Conservation (phyloP, 2,329 filamentous ascomycete species). For the Pseudocercospora crystallina region DNA sequence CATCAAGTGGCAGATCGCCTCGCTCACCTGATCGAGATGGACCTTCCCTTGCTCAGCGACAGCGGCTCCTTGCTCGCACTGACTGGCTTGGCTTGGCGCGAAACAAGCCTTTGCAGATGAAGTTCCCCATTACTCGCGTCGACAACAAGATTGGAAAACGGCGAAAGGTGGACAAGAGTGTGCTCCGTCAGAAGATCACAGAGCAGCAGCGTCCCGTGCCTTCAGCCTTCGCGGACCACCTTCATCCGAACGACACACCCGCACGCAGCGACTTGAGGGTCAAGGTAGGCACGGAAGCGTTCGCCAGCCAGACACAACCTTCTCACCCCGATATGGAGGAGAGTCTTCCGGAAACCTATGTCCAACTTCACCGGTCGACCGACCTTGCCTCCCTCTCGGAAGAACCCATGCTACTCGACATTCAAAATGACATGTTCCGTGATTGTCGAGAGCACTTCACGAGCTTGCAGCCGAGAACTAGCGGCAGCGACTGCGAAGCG, state of each 20-base stretch:
- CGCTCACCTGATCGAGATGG: too few species aligned
- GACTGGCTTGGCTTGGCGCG: slow-evolving; percentile 35
- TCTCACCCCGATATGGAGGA: slow-evolving; percentile 9
- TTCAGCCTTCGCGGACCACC: too few species aligned
- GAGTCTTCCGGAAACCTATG: too few species aligned
- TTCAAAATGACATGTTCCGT: slow-evolving; percentile 26
- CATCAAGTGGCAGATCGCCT: too few species aligned
- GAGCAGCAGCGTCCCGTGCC: too few species aligned
- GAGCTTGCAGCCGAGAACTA: too few species aligned
- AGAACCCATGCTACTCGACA: slow-evolving; percentile 34
- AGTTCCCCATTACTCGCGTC: slow-evolving; percentile 23
- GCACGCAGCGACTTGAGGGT: slow-evolving; percentile 13
- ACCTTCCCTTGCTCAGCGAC: slow-evolving; percentile 15
- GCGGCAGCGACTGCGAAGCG: too few species aligned
- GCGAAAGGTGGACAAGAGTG: slow-evolving; percentile 25
- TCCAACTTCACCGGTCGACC: slow-evolving; percentile 22
- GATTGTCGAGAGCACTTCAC: background rate
- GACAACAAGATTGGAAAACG: slow-evolving; percentile 31
- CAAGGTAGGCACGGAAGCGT: slow-evolving; percentile 34
- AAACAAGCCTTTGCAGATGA: slow-evolving; percentile 27
- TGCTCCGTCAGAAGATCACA: too few species aligned
- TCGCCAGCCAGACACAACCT: slow-evolving; percentile 29
- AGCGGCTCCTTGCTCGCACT: slow-evolving; percentile 27
- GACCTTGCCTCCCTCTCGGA: slow-evolving; percentile 29
- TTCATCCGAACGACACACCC: too few species aligned